Evolutionary conservation across 352 stramenopile genomes (phyloP), one percentile per base, ranked within the genome.

Genomic region (Phytophthora sp.): DNA sequence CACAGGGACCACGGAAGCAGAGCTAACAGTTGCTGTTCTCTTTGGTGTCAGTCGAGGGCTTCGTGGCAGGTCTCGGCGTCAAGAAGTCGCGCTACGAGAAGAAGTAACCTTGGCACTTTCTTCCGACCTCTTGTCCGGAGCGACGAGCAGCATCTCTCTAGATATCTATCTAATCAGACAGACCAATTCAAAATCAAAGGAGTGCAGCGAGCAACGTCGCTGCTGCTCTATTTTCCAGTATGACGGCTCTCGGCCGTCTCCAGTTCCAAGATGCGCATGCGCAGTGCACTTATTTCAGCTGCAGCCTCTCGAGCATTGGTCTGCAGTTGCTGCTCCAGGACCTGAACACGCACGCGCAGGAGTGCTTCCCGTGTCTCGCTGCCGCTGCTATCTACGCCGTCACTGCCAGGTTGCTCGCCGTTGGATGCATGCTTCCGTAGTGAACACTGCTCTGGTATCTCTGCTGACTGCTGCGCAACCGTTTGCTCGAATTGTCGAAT

Each of bases 31-130:
- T 0, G 20, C 17, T 12, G 11, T 5, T 21, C 0, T 39, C 2
- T 39, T n/a, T 20, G 1, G 17, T 0, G 0, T 15, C 35, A 42
- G 35, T 23, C 83, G 83, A 93, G 53, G 88, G 88, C 15, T 96
- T 93, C 31, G 79, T 96, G 34, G 87, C 88, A 53, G 88, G 88
- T 21, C 57, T 94, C 20, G 84, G 85, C 30, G 62, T 94, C 62
- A 96, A 96, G 62, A 74, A 56, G 1, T 62, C 79, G 5, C 77
- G 84, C 52, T 94, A 93, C 66, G 78, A 90, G 31, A 76, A 87
- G 34, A 62, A 73, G 34, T 64, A 66, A 39, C 30, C 31, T 20
- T 6, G n/a, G 2, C 1, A 18, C 26, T 34, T 9, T 26, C 11
- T 44, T 5, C 30, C 27, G 35, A 3, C 23, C 20, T 39, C 10